Evolutionary conservation across 1,284 basidiomycete species (phyloP).

Genomic region (Pterulicium gracile): DNA sequence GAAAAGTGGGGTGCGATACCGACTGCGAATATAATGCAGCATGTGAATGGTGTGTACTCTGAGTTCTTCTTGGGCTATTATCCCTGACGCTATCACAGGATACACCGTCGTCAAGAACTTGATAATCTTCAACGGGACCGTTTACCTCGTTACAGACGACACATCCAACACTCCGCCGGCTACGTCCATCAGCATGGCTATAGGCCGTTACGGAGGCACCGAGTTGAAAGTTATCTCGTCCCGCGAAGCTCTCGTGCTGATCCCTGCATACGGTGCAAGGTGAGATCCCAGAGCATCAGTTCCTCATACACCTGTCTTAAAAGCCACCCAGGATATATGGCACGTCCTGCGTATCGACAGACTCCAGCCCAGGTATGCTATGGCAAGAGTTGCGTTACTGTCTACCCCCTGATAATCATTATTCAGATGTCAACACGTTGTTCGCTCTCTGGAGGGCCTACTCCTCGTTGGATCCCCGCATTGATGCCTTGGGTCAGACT

Average conservation of each 20-base stretch:
- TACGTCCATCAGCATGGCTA: conserved; percentile 36
- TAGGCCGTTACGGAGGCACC: conserved; percentile 38
- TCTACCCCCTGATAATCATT: conserved; percentile 6
- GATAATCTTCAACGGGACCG: conserved; percentile 52
- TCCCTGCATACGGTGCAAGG: conserved; percentile 50
- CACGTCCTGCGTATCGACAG: conserved; percentile 45
- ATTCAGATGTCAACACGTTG: conserved; percentile 57
- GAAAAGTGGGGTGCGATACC: conserved; percentile 45
- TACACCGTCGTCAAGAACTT: conserved; percentile 76
- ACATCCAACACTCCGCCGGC: conserved; percentile 37
- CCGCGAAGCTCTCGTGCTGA: conserved; percentile 33
- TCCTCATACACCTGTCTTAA: too few relatives aligned
- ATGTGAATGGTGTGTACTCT: conserved; percentile 40
- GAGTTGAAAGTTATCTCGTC: conserved; percentile 57
- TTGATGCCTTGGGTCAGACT: conserved; percentile 36
- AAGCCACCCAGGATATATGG: conserved; percentile 33
- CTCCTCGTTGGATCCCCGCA: conserved; percentile 49
- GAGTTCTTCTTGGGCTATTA: conserved; percentile 3
- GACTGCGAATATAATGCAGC: conserved; percentile 37
- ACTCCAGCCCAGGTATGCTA: conserved; percentile 33
- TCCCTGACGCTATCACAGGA: conserved; percentile 30
- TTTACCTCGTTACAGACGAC: conserved; percentile 59
- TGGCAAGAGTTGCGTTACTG: not conserved
- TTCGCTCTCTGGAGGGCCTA: conserved; percentile 76
- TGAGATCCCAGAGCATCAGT: conserved; percentile 17